Evolutionary conservation across 1,284 basidiomycete genomes (phyloP), one percentile per base, ranked within the genome.

Genomic region (Papiliotrema nemorosa): DNA sequence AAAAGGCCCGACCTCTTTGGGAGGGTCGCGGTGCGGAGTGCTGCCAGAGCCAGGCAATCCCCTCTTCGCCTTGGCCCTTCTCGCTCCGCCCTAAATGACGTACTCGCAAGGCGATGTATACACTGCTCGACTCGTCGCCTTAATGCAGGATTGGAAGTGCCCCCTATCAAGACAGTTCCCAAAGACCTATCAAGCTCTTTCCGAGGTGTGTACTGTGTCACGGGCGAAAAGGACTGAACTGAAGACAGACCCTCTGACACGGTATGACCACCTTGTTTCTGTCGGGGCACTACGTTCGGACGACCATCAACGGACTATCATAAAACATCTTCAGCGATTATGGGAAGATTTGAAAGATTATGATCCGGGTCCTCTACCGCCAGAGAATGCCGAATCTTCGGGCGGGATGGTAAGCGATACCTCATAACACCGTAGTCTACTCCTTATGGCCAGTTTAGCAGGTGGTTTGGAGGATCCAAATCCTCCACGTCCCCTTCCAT

Each of bases 271-370:
- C 58, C 81, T 94, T 40, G 82, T 97, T 41, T 75, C 81, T 5
- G 73, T 78, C n/a, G 88, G 88, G 14, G 72, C 81, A 1, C 77
- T 98, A 41, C 80, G 82, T 20, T 79, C 84, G 44, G 94, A 98
- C 68, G 79, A 81, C 7, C 84, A 92, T 75, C 94, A 98, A 73
- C 83, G 84, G 29, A 79, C 79, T 29, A 94, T 97, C 62, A 84
- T 97, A 53, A 76, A 83, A 66, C 82, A 85, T 59, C 79, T 98
- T 13, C 87, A 97, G 72, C 75, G 80, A 43, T 76, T 97, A 54
- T 86, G 96, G 73, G 80, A 88, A 52, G 78, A 84, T 44, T 78
- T 98, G 50, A 67, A 79, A 50, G 68, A 74, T 16, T 97, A 97
- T 76, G 72, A 82, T 14, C 88, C 88, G 16, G 85, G 86, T 5